Base-by-base conservation (phyloP, 2,329 filamentous ascomycete genomes). In the Zymoseptoria crescenta region DNA sequence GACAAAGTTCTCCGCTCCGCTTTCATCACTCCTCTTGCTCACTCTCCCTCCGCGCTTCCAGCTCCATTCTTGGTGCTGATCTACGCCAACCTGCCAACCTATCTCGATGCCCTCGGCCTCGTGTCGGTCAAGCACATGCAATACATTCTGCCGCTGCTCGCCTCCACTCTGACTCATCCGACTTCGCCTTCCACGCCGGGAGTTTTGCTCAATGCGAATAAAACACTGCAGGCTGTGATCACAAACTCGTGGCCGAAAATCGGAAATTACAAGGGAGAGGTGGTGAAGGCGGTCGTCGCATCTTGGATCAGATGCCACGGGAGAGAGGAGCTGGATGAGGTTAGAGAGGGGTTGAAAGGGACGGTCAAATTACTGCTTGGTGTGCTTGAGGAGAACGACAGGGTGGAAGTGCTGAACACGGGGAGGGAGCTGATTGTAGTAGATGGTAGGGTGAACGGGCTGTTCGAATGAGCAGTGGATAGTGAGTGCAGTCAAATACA, bases 231-330 rank as follows among this genome's bases (percentile, higher is more conserved):
- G 56, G 74, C 76, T 0, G 74, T 87, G 13, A 74, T 95, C 9
- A 65, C 80, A 10, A 85, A 81, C 60, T 84, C 83, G 59, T 91
- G 90, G 85, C 87, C 88, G 9, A 79, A 90, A 4, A 75, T 95
- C 4, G 73, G 76, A 55, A 74, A 76, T 29, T 86, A 89, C 76
- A 77, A 83, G 28, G 83, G 81, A 3, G 84, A 88, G 60, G 74
- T 93, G 5, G 71, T 91, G 52, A 82, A 81, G 64, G 83, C 82
- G 73, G 29, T 79, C 76, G 75, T 52, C 72, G 16, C 65, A 65
- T 19, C 35, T 70, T 5, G 59, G 49, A 8, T 52, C 13, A 2
- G 35, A 45, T 8, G 24, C 20, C 5, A 51, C 21, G 5, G 52
- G 10, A 45, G 2, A 6, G 35, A 59, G 24, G 54, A 27, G 24